These are phyloP conservation scores for Sporothrix euskadiensis DNA, from an alignment of 2,329 filamentous ascomycete genomes.

Conservation along the genomic window DNA sequence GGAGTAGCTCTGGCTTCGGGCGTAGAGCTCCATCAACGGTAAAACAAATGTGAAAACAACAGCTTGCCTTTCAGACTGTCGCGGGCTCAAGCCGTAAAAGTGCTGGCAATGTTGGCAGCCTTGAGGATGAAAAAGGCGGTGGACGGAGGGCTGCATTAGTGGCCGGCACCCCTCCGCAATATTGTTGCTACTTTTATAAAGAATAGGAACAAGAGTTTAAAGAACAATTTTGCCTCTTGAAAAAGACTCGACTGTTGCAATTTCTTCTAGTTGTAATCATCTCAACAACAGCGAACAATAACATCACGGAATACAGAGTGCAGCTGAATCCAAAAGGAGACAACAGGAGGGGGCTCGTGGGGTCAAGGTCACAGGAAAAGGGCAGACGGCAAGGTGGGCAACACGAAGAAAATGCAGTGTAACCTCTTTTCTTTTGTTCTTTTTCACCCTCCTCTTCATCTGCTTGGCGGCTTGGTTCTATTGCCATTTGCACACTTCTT, in stretches of 20 bases:
- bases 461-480: not conserved
- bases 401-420: conserved; percentile 16
- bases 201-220: not conserved
- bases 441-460: not conserved
- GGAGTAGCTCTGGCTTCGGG: conserved; percentile 3
- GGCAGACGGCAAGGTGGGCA: not conserved
- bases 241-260: no score
- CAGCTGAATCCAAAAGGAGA: not conserved
- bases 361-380: not conserved
- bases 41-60: not conserved
- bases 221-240: not conserved
- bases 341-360: not conserved
- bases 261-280: no score
- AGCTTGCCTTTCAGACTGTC: not conserved
- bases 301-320: not conserved
- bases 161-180: not conserved
- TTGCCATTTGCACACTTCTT: not conserved
- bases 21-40: not conserved
- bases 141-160: conserved; percentile 9
- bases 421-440: not conserved
- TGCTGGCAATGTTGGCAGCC: not conserved
- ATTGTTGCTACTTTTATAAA: not conserved
- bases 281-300: not conserved
- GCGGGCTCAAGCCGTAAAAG: not conserved
- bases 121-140: not conserved